Conservation (phyloP, 805 yeast species). For the Torulaspora gathmanii region DNA sequence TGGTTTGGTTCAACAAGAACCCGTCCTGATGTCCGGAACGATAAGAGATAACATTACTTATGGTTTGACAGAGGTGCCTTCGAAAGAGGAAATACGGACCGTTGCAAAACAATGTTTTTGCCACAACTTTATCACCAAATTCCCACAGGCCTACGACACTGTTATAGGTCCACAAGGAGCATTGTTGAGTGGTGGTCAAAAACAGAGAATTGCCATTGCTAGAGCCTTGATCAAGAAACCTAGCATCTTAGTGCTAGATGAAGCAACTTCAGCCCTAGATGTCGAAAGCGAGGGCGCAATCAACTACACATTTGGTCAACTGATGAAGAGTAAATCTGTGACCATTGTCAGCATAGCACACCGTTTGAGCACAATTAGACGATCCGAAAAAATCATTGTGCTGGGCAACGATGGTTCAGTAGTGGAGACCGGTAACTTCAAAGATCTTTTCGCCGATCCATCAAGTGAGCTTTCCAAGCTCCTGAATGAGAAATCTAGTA, state of each 20-base stretch:
- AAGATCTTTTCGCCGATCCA: slow-evolving; percentile 48
- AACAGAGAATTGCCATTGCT: slow-evolving; percentile 83
- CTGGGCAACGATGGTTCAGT: slow-evolving; percentile 76
- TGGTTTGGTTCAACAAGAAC: slow-evolving; percentile 75
- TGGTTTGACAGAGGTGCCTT: slow-evolving; percentile 62
- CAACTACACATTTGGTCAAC: slow-evolving; percentile 64
- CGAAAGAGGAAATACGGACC: slow-evolving; percentile 44
- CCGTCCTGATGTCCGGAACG: slow-evolving; percentile 74
- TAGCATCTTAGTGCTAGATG: slow-evolving; percentile 70
- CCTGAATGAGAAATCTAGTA: slow-evolving; percentile 36
- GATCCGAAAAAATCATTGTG: slow-evolving; percentile 81
- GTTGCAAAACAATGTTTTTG: slow-evolving; percentile 54
- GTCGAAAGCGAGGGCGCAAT: slow-evolving; percentile 69
- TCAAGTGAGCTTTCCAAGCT: slow-evolving; percentile 39
- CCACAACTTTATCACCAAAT: slow-evolving; percentile 50
- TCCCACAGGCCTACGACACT: slow-evolving; percentile 66
- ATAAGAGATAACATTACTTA: slow-evolving; percentile 73
- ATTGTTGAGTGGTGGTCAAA: slow-evolving; percentile 85
- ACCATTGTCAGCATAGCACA: slow-evolving; percentile 93
- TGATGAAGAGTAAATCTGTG: slow-evolving; percentile 54
- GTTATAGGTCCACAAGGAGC: slow-evolving; percentile 62
- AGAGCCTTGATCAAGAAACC: slow-evolving; percentile 77
- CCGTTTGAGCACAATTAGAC: slow-evolving; percentile 80
- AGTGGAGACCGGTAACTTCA: slow-evolving; percentile 67
- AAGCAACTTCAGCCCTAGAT: slow-evolving; percentile 87